phyloP scores from a whole-genome alignment of 179 eudicot genomes.

The Vitellaria paradoxa region DNA sequence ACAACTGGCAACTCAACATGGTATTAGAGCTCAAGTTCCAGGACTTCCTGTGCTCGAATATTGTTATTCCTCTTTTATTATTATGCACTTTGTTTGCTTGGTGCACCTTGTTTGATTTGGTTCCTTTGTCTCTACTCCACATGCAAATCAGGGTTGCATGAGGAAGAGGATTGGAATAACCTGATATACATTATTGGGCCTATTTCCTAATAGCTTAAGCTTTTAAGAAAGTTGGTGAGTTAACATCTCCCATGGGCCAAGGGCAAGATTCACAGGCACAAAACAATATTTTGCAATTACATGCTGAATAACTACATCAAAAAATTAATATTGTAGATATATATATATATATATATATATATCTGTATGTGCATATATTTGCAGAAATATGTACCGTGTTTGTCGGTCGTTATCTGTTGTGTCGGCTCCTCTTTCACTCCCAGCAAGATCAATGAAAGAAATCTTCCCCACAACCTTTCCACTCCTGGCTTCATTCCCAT shows the following conservation, averaged over 20 bases:
- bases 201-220: no score
- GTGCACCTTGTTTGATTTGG: no score
- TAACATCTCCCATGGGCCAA: no score
- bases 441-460: conserved; percentile 98
- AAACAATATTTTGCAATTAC: not conserved
- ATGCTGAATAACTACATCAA: not conserved
- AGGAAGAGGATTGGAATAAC: no score
- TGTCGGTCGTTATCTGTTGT: conserved; percentile 98
- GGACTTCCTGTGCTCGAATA: no score
- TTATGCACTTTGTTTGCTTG: no score
- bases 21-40: no score
- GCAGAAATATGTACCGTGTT: conserved; percentile 55
- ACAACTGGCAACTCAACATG: no score
- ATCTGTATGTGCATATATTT: not conserved
- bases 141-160: no score
- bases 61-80: not conserved
- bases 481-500: conserved; percentile 65
- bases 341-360: not conserved
- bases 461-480: conserved; percentile 96
- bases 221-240: no score
- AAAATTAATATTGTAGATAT: no score
- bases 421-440: conserved; percentile 99
- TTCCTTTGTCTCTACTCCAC: not conserved
- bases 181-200: no score
- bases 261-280: not conserved